A percentile compares a stretch with the other conserved stretches of the same genome.
These are phyloP conservation scores for Epichloe festucae DNA, from an alignment of 2,329 filamentous ascomycete genomes.

Conservation along the genomic window DNA sequence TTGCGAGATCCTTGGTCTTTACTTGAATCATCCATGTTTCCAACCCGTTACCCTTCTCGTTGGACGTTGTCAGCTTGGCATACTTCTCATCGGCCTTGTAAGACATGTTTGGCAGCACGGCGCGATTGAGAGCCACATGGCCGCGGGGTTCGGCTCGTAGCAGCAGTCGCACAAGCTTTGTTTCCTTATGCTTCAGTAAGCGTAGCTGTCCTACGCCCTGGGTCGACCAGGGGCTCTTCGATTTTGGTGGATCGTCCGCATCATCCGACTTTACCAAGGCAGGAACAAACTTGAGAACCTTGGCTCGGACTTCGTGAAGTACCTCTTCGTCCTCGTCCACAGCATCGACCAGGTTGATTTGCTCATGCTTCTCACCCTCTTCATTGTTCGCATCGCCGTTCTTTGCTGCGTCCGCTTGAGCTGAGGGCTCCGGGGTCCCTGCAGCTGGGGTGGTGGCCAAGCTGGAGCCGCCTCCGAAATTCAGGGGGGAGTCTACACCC, in stretches of 20 bases:
- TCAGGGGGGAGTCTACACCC: constrained; percentile 39
- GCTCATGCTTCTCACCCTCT: constrained; percentile 48
- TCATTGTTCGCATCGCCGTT: constrained; percentile 28
- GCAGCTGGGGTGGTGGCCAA: constrained; percentile 46
- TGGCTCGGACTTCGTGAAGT: constrained; percentile 57
- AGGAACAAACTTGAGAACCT: constrained; percentile 49
- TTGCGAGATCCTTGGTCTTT: constrained; percentile 48
- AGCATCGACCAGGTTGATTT: constrained; percentile 55
- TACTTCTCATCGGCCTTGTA: constrained; percentile 52
- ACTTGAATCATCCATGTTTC: constrained; percentile 63
- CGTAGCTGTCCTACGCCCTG: constrained; percentile 61
- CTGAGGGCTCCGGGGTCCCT: constrained; percentile 44
- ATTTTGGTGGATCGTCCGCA: constrained; percentile 27
- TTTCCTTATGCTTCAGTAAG: constrained; percentile 60
- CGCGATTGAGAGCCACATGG: constrained; percentile 59
- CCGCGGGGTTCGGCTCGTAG: constrained; percentile 65
- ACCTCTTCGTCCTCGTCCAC: constrained; percentile 61
- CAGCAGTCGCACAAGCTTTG: constrained; percentile 52
- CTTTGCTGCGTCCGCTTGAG: constrained; percentile 30
- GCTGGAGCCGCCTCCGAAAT: constrained; percentile 46
- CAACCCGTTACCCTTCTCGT: constrained; percentile 43
- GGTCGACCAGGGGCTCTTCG: constrained; percentile 50
- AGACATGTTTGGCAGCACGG: constrained; percentile 44
- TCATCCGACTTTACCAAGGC: constrained; percentile 32
- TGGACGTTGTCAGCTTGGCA: constrained; percentile 44